Percentiles rank a stretch among this genome's conserved stretches.
phyloP scores from a whole-genome alignment of 1,284 basidiomycete genomes.

The Marasmius oreades region DNA sequence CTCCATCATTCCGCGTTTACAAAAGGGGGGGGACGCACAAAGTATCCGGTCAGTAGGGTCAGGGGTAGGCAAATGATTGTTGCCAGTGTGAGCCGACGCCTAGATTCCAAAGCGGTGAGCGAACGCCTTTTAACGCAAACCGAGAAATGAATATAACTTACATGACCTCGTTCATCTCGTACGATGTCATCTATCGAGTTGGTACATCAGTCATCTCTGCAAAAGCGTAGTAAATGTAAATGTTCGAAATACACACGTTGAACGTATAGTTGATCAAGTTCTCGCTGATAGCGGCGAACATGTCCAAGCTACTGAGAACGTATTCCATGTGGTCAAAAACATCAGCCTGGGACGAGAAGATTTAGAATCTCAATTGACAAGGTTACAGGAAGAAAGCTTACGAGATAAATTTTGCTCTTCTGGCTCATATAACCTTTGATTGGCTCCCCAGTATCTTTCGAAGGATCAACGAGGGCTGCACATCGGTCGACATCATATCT shows the following conservation, averaged over 20 bases:
- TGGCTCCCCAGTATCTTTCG: conserved; percentile 22
- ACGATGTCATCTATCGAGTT: conserved; percentile 52
- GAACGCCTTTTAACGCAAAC: conserved; percentile 3
- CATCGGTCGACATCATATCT: conserved; percentile 63
- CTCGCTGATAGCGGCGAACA: conserved; percentile 64
- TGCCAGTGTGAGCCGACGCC: conserved; percentile 45
- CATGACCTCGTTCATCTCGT: conserved; percentile 72
- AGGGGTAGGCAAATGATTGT: conserved; percentile 71
- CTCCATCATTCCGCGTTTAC: neutral
- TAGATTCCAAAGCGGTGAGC: conserved; percentile 16
- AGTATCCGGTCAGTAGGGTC: conserved; percentile 69
- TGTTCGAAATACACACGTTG: conserved; percentile 47
- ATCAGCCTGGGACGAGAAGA: conserved; percentile 44
- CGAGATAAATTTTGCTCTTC: conserved; percentile 66
- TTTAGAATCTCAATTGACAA: neutral
- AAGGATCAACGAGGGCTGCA: conserved; percentile 47
- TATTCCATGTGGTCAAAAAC: conserved; percentile 73
- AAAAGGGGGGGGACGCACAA: conserved; percentile 38
- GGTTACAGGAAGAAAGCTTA: conserved; percentile 23
- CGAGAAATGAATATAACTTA: conserved; percentile 26
- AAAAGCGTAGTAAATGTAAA: conserved; percentile 1
- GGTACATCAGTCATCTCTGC: conserved; percentile 2
- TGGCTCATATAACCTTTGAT: conserved; percentile 63
- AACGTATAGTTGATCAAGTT: conserved; percentile 72
- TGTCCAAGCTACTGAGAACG: conserved; percentile 61